Conservation (phyloP, 1,139 yeast genomes). For the Nadsonia commutata region DNA sequence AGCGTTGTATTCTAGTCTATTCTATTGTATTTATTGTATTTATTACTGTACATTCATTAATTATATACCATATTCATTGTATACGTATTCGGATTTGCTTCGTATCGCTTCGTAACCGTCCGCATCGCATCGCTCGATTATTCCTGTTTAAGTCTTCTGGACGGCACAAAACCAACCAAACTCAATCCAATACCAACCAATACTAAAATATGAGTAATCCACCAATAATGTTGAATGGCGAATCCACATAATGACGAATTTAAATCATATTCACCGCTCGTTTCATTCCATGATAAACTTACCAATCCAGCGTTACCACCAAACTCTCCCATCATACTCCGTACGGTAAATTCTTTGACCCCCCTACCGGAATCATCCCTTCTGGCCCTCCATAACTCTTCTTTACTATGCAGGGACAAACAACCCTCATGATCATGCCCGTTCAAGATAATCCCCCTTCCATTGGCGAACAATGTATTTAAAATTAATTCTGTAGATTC, state of each 20-base stretch:
- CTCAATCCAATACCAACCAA: not conserved
- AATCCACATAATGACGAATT: constrained; percentile 63
- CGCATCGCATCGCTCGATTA: too few relatives aligned
- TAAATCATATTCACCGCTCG: constrained; percentile 42
- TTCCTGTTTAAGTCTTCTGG: too few relatives aligned
- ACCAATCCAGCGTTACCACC: constrained; percentile 80
- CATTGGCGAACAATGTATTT: constrained; percentile 39
- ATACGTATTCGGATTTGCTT: too few relatives aligned
- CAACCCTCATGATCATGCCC: constrained; percentile 99
- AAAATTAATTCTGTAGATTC: constrained; percentile 55
- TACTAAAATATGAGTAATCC: constrained; percentile 46
- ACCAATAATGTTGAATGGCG: constrained; percentile 87
- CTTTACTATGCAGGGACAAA: constrained; percentile 44
- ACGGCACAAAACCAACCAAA: too few relatives aligned
- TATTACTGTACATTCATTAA: too few relatives aligned
- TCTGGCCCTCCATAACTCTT: constrained; percentile 21
- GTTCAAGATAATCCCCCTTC: constrained; percentile 63
- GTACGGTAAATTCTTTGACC: constrained; percentile 67
- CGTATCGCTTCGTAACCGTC: too few relatives aligned
- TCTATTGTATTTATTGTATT: too few relatives aligned
- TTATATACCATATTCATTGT: too few relatives aligned
- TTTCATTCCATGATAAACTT: constrained; percentile 45
- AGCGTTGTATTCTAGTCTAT: not conserved
- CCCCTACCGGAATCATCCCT: constrained; percentile 25
- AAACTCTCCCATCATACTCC: constrained; percentile 93